Percentiles rank a stretch among this genome's conserved stretches.
These are phyloP conservation scores for Blastomyces gilchristii DNA, from an alignment of 2,329 filamentous ascomycete species.

Conservation along the genomic window DNA sequence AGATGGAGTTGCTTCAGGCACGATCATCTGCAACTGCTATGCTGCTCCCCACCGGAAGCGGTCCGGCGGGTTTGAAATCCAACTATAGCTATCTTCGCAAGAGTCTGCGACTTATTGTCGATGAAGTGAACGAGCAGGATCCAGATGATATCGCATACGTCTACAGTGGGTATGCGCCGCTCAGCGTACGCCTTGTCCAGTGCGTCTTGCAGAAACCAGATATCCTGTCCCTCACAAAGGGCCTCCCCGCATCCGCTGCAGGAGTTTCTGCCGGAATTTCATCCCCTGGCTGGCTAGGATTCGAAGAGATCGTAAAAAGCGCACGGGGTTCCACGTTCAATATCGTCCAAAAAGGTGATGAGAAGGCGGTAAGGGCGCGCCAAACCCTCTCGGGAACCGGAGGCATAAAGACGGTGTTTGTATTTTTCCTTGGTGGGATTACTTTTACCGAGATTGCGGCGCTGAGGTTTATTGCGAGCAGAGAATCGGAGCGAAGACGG, in stretches of 20 bases:
- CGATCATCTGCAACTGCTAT: conserved; percentile 67
- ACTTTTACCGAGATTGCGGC: conserved; percentile 95
- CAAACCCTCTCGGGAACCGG: conserved; percentile 67
- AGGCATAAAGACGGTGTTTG: conserved; percentile 73
- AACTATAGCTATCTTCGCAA: conserved; percentile 87
- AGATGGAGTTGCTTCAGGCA: conserved; percentile 73
- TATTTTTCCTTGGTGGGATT: conserved; percentile 97
- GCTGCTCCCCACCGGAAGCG: conserved; percentile 64
- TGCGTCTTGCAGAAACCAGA: conserved; percentile 87
- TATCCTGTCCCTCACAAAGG: conserved; percentile 59
- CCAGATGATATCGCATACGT: conserved; percentile 96
- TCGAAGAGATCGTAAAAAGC: conserved; percentile 84
- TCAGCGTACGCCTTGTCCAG: conserved; percentile 84
- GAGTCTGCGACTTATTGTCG: conserved; percentile 76
- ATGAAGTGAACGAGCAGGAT: conserved; percentile 91
- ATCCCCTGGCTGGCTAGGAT: conserved; percentile 79
- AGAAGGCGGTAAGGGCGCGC: conserved; percentile 80
- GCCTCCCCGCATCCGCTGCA: conserved; percentile 44
- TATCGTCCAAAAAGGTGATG: conserved; percentile 80
- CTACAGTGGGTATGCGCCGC: conserved; percentile 90
- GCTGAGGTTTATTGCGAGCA: conserved; percentile 74
- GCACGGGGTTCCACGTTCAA: conserved; percentile 84
- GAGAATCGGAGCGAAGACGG: conserved; percentile 69
- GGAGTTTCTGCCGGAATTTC: conserved; percentile 45
- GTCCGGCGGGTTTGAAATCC: conserved; percentile 59